phyloP scores from a whole-genome alignment of 192 early-diverging fungal genomes.

The Entomortierella chlamydospora region DNA sequence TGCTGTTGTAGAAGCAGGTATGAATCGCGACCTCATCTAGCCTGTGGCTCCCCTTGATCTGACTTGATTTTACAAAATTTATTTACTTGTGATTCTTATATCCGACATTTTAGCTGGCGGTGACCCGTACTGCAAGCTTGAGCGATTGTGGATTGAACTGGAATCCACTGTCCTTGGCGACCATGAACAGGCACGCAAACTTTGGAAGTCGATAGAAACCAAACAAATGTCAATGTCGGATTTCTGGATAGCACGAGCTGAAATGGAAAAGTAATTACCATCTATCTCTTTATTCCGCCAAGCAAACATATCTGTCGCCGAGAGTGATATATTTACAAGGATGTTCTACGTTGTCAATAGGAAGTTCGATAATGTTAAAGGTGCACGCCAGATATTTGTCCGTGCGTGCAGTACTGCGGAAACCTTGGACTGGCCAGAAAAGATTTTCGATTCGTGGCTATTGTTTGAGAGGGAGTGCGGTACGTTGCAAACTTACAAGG shows the following conservation, averaged over 20 bases:
- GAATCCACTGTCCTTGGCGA: conserved; percentile 15
- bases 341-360: too few species aligned
- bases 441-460: conserved; percentile 38
- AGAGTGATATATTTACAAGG: too few species aligned
- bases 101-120: conserved; percentile 28
- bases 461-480: conserved; percentile 33
- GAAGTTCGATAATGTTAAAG: conserved; percentile 12
- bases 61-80: too few species aligned
- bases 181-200: conserved; percentile 11
- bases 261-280: conserved; percentile 22
- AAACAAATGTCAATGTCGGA: conserved; percentile 29
- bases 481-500: conserved; percentile 13
- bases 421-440: conserved; percentile 45
- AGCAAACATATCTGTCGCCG: too few species aligned
- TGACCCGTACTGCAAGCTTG: conserved; percentile 32
- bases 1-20: conserved; percentile 28
- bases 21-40: too few species aligned
- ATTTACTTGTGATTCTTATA: not conserved
- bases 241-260: conserved; percentile 28
- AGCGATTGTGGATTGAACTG: conserved; percentile 40
- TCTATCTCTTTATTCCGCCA: too few species aligned
- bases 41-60: too few species aligned
- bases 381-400: conserved; percentile 18
- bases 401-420: conserved; percentile 21
- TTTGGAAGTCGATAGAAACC: conserved; percentile 25